A percentile compares a stretch with the other conserved stretches of the same genome.
These are phyloP conservation scores for Backusella luteola DNA, from an alignment of 192 early-diverging fungal genomes.

Conservation along the genomic window DNA sequence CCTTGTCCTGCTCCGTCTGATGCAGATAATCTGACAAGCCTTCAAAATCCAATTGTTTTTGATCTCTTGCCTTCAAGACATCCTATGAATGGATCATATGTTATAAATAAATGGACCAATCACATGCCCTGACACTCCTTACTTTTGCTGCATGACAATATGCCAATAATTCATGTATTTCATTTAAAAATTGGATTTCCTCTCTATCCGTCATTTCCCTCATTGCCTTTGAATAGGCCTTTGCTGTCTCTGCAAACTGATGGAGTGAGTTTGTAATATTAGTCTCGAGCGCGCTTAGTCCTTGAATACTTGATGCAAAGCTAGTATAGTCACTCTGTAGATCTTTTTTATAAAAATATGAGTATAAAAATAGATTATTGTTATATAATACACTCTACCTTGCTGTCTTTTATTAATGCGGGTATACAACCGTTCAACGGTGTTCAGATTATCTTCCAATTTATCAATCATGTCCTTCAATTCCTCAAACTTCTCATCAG, in stretches of 20 bases:
- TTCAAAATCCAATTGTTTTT: slow-evolving; percentile 96
- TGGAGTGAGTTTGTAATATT: slow-evolving; percentile 76
- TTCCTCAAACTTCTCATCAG: slow-evolving; percentile 82
- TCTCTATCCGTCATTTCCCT: slow-evolving; percentile 67
- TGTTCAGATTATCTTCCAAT: slow-evolving; percentile 81
- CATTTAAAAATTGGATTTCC: slow-evolving; percentile 69
- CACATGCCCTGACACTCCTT: neutral
- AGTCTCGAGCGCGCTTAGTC: slow-evolving; percentile 82
- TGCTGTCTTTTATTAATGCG: slow-evolving; percentile 73
- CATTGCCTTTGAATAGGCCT: slow-evolving; percentile 64
- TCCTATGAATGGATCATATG: slow-evolving; percentile 43
- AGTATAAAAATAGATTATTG: neutral
- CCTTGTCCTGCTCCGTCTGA: slow-evolving; percentile 68
- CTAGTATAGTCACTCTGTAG: slow-evolving; percentile 77
- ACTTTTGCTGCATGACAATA: slow-evolving; percentile 80
- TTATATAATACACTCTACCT: slow-evolving; percentile 33
- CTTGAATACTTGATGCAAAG: slow-evolving; percentile 73
- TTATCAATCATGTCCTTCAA: slow-evolving; percentile 81
- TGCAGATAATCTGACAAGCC: slow-evolving; percentile 79
- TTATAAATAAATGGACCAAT: neutral
- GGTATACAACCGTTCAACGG: slow-evolving; percentile 82
- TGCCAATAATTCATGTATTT: slow-evolving; percentile 83
- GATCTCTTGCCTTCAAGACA: slow-evolving; percentile 79
- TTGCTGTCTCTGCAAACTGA: slow-evolving; percentile 72
- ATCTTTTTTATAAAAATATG: slow-evolving; percentile 41